These are phyloP conservation scores for Juglanconis oblonga DNA, from an alignment of 2,329 filamentous ascomycete species.

Conservation along the genomic window DNA sequence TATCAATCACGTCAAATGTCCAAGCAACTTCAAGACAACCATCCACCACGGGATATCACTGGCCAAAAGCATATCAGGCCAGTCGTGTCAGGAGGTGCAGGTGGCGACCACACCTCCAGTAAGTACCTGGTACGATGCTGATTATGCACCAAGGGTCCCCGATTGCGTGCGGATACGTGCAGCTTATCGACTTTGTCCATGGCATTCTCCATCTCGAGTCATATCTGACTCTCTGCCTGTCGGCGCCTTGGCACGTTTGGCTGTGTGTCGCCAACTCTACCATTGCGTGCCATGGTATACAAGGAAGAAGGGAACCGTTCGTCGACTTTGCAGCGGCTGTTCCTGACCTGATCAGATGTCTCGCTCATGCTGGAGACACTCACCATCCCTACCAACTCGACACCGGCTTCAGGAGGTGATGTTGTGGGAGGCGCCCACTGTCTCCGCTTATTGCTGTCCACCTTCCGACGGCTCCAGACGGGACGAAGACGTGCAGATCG, in stretches of 20 bases:
- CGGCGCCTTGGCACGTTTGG: not conserved
- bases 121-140: not conserved
- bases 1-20: not conserved
- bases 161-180: not conserved
- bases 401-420: not conserved
- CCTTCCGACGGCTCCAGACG: not conserved
- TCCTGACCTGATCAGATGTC: too few relatives aligned
- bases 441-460: not conserved
- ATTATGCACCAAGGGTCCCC: conserved; percentile 10
- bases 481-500: not conserved
- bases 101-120: not conserved
- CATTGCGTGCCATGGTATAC: too few relatives aligned
- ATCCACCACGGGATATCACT: not conserved
- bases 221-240: not conserved
- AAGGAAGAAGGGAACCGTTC: too few relatives aligned
- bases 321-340: too few relatives aligned
- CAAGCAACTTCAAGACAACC: not conserved
- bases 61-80: not conserved
- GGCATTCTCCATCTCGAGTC: conserved; percentile 1
- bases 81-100: not conserved
- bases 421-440: not conserved
- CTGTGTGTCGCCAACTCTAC: not conserved
- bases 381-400: not conserved
- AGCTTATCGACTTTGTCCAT: not conserved
- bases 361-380: too few relatives aligned